Evolutionary conservation across 768 basidiomycete species (phyloP), one percentile per base, ranked within the genome.

Genomic region (Tricholoma flavovirens): DNA sequence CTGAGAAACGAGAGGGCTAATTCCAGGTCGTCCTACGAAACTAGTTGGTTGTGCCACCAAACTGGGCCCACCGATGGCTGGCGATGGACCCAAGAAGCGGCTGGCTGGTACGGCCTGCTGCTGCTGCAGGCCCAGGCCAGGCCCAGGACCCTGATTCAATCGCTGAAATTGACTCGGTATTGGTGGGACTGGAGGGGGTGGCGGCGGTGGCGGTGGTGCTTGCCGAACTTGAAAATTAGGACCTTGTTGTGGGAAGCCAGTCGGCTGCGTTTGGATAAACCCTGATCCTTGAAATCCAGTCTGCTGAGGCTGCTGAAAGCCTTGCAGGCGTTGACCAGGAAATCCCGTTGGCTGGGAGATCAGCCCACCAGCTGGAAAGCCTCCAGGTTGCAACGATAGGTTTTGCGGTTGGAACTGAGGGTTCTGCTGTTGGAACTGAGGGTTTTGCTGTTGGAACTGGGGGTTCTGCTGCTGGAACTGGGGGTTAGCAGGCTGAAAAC

Each of bases 281-380:
- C 76, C 76, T 46, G 73, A 62, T 60, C 76, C 64, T 64, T 70
- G 66, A 59, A 80, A 76, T 0, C 78, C 79, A 0, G 88, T 84
- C 64, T 77, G 81, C 67, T 88, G 87, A 9, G 84, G 77, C 62
- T 84, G 80, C 60, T 80, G 81, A 62, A 82, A 79, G 21, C 73
- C 73, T 52, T 68, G 66, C 17, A 68, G 70, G 8, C 67, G 71
- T 67, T 75, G 77, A 35, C 63, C 71, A 55, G 76, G 73, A 61
- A 78, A 81, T 0, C 79, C 86, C 19, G 88, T 88, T 38, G 75
- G 81, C 73, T 91, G 90, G 10, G 83, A 77, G 26, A 77, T 72
- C 50, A 88, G 67, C 24, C 74, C 75, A 29, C 73, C 75, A 42
- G 68, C 73, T 59, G 67, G 65, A 56, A 66, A 73, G 22, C 65